Evolutionary conservation across 371 early-diverging fungal genomes (phyloP).

Genomic region (Syncephalastrum monosporum): DNA sequence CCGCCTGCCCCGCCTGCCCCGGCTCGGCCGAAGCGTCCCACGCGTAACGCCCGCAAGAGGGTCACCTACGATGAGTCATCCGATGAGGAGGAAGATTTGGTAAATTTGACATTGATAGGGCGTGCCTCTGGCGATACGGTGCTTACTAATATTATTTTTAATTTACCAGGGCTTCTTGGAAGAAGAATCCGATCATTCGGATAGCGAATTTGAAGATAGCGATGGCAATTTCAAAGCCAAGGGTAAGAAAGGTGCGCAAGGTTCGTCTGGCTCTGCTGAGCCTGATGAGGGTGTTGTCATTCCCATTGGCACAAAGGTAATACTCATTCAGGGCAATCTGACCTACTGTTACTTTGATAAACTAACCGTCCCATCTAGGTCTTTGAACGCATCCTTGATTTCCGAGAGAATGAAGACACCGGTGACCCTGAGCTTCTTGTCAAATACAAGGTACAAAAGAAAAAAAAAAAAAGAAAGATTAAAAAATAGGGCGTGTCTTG

Average conservation of each 20-base stretch:
- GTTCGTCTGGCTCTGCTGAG: slow-evolving; percentile 7
- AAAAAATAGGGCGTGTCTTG: neutral
- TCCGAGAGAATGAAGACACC: slow-evolving; percentile 43
- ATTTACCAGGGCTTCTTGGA: slow-evolving; percentile 23
- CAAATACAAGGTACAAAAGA: slow-evolving; percentile 68
- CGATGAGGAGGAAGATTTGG: slow-evolving; percentile 44
- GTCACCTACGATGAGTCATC: slow-evolving; percentile 44
- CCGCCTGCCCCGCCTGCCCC: slow-evolving; percentile 17
- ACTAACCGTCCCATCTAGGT: slow-evolving; percentile 20
- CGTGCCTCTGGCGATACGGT: neutral
- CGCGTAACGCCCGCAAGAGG: slow-evolving; percentile 39
- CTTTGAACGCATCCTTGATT: slow-evolving; percentile 71
- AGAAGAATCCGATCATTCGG: slow-evolving; percentile 30
- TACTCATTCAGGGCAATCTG: neutral
- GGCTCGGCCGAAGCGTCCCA: slow-evolving; percentile 32
- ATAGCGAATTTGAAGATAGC: slow-evolving; percentile 28
- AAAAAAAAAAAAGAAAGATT: neutral
- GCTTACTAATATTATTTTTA: neutral
- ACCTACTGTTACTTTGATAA: neutral
- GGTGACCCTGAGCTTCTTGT: slow-evolving; percentile 53
- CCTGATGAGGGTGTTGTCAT: slow-evolving; percentile 54
- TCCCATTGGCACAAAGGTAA: slow-evolving; percentile 67
- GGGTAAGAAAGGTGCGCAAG: slow-evolving; percentile 12
- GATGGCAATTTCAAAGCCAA: slow-evolving; percentile 20
- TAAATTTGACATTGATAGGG: slow-evolving; percentile 4